Conservation (phyloP, 257 asterid genomes). For the Nicotiana tabacum region DNA sequence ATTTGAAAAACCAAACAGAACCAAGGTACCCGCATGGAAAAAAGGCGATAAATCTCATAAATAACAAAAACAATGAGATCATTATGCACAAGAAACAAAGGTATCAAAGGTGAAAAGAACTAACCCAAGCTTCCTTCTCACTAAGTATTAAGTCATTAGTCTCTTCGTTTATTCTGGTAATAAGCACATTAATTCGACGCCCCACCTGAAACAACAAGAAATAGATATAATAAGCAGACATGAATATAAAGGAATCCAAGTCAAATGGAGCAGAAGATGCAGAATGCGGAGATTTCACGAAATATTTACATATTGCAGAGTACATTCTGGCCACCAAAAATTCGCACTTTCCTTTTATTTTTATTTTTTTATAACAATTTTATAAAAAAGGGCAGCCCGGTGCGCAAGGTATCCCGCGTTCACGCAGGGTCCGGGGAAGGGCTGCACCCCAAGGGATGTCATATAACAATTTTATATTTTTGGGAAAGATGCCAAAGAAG, state of each 20-base stretch:
- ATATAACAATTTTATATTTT: background rate
- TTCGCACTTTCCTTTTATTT: background rate
- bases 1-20: background rate
- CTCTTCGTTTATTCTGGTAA: slow-evolving; percentile 78
- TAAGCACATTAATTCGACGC: slow-evolving; percentile 58
- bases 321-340: background rate
- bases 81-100: background rate
- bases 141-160: slow-evolving; percentile 93
- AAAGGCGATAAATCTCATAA: background rate
- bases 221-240: background rate
- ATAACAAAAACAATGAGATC: slow-evolving; percentile 6
- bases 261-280: background rate
- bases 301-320: background rate
- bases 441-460: too few species aligned
- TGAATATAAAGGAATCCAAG: background rate
- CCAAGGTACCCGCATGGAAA: background rate
- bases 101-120: slow-evolving; percentile 26
- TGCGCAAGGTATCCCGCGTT: too few species aligned
- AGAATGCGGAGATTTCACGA: background rate
- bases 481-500: background rate
- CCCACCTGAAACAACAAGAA: slow-evolving; percentile 61
- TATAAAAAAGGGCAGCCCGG: background rate
- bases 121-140: slow-evolving; percentile 90
- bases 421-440: too few species aligned
- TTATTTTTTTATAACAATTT: background rate